Conservation (phyloP, 2,329 filamentous ascomycete genomes). For the Cytospora leucostoma region DNA sequence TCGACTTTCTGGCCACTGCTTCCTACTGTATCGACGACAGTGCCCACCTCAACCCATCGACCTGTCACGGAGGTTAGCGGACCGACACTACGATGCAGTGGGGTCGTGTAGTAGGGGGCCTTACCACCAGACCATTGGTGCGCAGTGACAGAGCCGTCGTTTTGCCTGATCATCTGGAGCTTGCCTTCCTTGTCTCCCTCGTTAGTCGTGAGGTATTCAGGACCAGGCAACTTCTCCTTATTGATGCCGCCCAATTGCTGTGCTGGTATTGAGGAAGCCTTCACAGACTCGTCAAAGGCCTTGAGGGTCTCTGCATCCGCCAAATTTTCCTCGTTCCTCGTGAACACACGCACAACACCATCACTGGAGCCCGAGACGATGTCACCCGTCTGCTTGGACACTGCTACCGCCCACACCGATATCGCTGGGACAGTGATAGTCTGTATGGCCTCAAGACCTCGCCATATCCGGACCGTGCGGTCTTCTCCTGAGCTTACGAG, state of each 20-base stretch:
- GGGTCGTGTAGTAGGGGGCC: neutral
- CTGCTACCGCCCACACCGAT: slow-evolving; percentile 93
- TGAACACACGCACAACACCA: slow-evolving; percentile 81
- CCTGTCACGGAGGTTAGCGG: slow-evolving; percentile 20
- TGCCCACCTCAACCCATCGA: slow-evolving; percentile 84
- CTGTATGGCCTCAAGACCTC: slow-evolving; percentile 78
- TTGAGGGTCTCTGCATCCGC: slow-evolving; percentile 69
- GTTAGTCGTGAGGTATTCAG: slow-evolving; percentile 79
- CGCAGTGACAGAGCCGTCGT: slow-evolving; percentile 78
- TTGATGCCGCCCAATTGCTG: slow-evolving; percentile 83
- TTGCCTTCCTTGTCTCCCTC: slow-evolving; percentile 95
- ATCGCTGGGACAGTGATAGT: slow-evolving; percentile 97
- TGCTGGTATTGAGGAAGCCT: slow-evolving; percentile 81
- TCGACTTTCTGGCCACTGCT: slow-evolving; percentile 77
- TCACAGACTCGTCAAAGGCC: slow-evolving; percentile 80
- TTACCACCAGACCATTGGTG: slow-evolving; percentile 77
- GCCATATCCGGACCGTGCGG: slow-evolving; percentile 90
- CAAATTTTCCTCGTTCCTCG: slow-evolving; percentile 65
- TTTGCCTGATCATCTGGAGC: slow-evolving; percentile 85
- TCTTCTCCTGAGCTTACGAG: slow-evolving; percentile 92
- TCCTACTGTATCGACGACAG: slow-evolving; percentile 84
- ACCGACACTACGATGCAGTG: neutral
- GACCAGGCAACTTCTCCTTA: slow-evolving; percentile 87
- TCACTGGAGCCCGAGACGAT: slow-evolving; percentile 95
- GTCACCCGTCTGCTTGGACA: slow-evolving; percentile 78